Evolutionary conservation across 176 grass and related monocot genomes (phyloP), one percentile per base, ranked within the genome.

Genomic region (Phoenix roebelenii): DNA sequence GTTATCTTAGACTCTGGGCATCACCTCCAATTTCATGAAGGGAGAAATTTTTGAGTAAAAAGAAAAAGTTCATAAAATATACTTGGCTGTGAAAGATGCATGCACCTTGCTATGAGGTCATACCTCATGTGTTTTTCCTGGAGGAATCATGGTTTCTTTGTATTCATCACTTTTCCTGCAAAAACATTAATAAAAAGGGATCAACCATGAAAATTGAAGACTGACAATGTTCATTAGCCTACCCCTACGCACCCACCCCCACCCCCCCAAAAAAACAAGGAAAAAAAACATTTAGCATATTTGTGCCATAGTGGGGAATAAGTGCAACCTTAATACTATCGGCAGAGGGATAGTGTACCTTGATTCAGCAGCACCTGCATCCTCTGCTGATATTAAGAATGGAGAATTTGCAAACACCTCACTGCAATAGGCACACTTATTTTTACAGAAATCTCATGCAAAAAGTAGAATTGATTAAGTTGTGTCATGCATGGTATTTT

Each of bases 121-220:
- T 83, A 98, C 94, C 88, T 98, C 94, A 35, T 92, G 88, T 68
- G 76, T 89, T 79, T 98, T 98, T 70, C 94, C 85, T 71, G 88
- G 80, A 62, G 88, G 76, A 86, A 98, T 83, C 71, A 73, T 77
- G 30, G 57, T 76, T 81, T 98, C 94, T 79, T 78, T 88, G 60
- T 78, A 93, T 28, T 89, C 88, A 22, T 93, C 94, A 15, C 18
- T 85, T 48, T 82, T 95, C 74, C 86, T 98, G 71, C 49, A 50
- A 73, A 77, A 63, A 75, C 49, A 4, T 52, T 9, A 70, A 64
- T 5, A 71, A 69, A 59, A 24, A 49, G 35, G 35, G 35, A 44
- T 9, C 35, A 44, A 12, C 9, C 35, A 44, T 44, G 9, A 44
- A 44, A 44, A 44, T 44, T 44, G 35, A 44, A 44, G 35, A 44